Percentiles rank a stretch among this genome's conserved stretches.
phyloP scores from a whole-genome alignment of 2,329 filamentous ascomycete genomes.

The Myriangium duriaei region DNA sequence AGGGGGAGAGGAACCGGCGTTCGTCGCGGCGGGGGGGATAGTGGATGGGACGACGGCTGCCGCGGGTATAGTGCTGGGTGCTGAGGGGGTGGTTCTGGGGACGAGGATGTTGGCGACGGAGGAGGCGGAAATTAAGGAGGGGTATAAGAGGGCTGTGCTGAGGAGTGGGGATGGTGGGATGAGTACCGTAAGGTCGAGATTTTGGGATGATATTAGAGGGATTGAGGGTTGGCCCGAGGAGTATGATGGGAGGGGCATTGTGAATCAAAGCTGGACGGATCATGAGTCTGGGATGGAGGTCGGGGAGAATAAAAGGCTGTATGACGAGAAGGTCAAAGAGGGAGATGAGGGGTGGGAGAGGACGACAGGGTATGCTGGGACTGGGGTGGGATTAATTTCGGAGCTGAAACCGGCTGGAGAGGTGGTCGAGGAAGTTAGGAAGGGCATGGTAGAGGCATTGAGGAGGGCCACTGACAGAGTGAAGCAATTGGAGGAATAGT shows the following conservation, averaged over 20 bases:
- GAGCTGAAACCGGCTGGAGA: slow-evolving; percentile 36
- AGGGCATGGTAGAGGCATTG: slow-evolving; percentile 23
- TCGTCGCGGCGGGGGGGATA: slow-evolving; percentile 47
- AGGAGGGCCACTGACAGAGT: too few species aligned
- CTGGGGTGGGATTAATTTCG: slow-evolving; percentile 46
- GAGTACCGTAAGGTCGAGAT: slow-evolving; percentile 35
- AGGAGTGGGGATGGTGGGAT: slow-evolving; percentile 38
- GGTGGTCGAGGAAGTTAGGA: slow-evolving; percentile 38
- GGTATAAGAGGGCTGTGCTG: slow-evolving; percentile 36
- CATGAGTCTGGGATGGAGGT: slow-evolving; percentile 25
- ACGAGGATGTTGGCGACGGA: slow-evolving; percentile 47
- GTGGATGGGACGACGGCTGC: slow-evolving; percentile 41
- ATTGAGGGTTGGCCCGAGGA: slow-evolving; percentile 44
- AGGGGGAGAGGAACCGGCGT: slow-evolving; percentile 12
- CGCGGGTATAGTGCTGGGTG: slow-evolving; percentile 41
- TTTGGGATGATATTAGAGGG: slow-evolving; percentile 43
- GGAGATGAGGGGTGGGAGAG: slow-evolving; percentile 42
- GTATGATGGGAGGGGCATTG: slow-evolving; percentile 45
- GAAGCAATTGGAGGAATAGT: too few species aligned
- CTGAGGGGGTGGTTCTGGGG: slow-evolving; percentile 45
- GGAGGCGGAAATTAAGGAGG: slow-evolving; percentile 33
- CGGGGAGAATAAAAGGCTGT: slow-evolving; percentile 31
- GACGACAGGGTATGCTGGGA: slow-evolving; percentile 50
- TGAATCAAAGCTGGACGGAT: slow-evolving; percentile 41
- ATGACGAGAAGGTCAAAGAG: slow-evolving; percentile 35